A percentile compares a stretch with the other conserved stretches of the same genome.
Conservation (phyloP, 192 early-diverging fungal genomes). For the Coemansia sp. region DNA sequence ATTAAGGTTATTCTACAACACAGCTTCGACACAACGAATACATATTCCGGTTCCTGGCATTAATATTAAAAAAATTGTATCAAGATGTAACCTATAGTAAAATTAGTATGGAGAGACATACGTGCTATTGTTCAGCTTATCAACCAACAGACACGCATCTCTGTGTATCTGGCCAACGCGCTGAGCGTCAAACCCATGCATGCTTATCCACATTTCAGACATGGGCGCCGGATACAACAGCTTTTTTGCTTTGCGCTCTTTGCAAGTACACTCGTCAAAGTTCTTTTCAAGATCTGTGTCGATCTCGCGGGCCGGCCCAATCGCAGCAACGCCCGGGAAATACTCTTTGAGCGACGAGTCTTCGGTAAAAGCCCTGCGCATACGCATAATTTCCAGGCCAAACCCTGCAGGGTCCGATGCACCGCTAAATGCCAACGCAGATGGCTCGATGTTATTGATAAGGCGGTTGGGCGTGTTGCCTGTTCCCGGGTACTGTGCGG, state of each 20-base stretch:
- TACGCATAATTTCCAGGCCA: conserved; percentile 29
- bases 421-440: conserved; percentile 28
- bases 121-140: conserved; percentile 47
- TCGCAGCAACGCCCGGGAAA: conserved; percentile 23
- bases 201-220: conserved; percentile 34
- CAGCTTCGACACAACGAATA: no score
- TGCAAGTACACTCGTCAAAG: conserved; percentile 1
- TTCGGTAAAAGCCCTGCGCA: conserved; percentile 22
- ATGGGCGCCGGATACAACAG: conserved; percentile 37
- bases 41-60: no score
- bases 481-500: conserved; percentile 20
- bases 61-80: background rate
- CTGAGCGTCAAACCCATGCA: conserved; percentile 44
- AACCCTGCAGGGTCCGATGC: conserved; percentile 24
- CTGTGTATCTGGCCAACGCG: conserved; percentile 31
- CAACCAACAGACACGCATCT: conserved; percentile 36
- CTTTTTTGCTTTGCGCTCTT: background rate
- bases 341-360: conserved; percentile 18
- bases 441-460: background rate
- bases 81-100: background rate
- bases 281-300: background rate
- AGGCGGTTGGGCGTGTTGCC: background rate
- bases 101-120: conserved; percentile 47
- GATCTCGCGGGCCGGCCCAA: conserved; percentile 6
- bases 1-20: no score